Evolutionary conservation across 108 stramenopile species (phyloP).

Genomic region (Discostella pseudostelligera): DNA sequence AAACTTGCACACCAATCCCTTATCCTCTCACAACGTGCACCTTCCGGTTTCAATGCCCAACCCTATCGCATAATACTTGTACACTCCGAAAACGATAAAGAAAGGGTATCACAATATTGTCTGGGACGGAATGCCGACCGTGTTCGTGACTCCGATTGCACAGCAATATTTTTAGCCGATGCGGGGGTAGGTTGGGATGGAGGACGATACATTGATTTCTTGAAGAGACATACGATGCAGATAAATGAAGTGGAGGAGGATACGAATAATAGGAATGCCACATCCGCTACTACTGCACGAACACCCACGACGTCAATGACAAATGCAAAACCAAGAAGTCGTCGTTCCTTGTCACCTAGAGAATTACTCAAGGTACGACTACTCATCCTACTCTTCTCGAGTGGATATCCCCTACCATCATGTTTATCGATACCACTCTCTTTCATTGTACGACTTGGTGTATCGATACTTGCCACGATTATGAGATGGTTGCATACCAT

Average conservation of each 20-base stretch:
- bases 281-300: neutral
- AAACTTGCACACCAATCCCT: conserved; percentile 49
- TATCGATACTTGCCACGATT: conserved; percentile 49
- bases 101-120: conserved; percentile 61
- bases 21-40: conserved; percentile 61
- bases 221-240: conserved; percentile 20
- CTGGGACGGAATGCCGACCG: conserved; percentile 81
- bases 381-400: conserved; percentile 66
- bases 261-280: neutral
- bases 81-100: conserved; percentile 54
- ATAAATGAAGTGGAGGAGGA: neutral
- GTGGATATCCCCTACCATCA: conserved; percentile 76
- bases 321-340: conserved; percentile 9
- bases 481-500: conserved; percentile 30
- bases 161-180: conserved; percentile 89
- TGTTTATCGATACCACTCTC: conserved; percentile 59
- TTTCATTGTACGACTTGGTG: conserved; percentile 50
- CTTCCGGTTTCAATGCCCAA: conserved; percentile 89
- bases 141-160: conserved; percentile 89
- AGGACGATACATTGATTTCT: conserved; percentile 42
- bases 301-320: neutral
- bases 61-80: conserved; percentile 87
- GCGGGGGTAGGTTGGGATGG: conserved; percentile 52
- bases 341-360: conserved; percentile 19
- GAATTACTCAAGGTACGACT: conserved; percentile 46